Base-by-base conservation (phyloP, 768 basidiomycete species). In the Gelatoporia subvermispora region DNA sequence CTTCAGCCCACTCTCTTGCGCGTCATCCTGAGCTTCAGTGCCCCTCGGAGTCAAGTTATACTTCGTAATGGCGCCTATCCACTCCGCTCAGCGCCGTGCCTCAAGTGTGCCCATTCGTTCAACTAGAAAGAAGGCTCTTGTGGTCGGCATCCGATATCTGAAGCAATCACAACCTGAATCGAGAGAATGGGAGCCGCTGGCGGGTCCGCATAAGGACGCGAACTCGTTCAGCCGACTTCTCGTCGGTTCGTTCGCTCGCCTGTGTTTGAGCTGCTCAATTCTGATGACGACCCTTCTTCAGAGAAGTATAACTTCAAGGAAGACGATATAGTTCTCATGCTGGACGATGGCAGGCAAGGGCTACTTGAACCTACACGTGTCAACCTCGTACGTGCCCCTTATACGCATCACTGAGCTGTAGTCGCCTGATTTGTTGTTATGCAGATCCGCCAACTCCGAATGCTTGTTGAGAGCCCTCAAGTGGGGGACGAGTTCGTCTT, bases 401-500 rank as follows among this genome's bases (percentile, higher is more conserved):
- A 9, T 15, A 21, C 21, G 15, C 18, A n/a, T n/a, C n/a, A n/a
- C n/a, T n/a, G n/a, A n/a, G 21, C 21, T 41, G 40, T 16, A 9
- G n/a, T 8, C 24, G 9, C 20, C 16, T 41, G 20, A 22, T 41
- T 4, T 28, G 15, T 10, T 8, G 4, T 28, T 22, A 17, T 20
- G 3, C 41, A 60, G 58, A 20, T 57, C 5, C 25, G 20, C 7
- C 47, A 53, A 18, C 48, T 60, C 28, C 15, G 44, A 11, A 21
- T 22, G 13, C 35, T 58, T 24, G 59, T 60, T 0, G 25, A 45
- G 1, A 49, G 22, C 16, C 52, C 53, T 3, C 46, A 25, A 5
- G 41, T 44, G 4, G 43, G 45, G 7, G 59, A 60, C 34, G 28
- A 20, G 2, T 52, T 60, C 11, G 48, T 60, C 13, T 54, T 58